Base-by-base conservation (phyloP, 169 alveolate genomes). In the Cryptosporidium meleagridis region DNA sequence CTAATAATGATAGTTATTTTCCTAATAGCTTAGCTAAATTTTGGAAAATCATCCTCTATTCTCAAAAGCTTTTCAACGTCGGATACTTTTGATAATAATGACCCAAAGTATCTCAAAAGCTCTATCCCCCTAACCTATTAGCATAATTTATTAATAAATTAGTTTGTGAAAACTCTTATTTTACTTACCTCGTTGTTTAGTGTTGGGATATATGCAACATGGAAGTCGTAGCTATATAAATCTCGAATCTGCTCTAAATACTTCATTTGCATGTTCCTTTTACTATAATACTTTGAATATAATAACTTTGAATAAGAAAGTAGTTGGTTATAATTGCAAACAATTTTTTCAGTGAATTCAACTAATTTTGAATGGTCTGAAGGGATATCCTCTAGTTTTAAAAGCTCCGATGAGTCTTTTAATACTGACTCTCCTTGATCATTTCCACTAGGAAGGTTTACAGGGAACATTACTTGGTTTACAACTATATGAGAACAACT, bases 401-500 rank as follows among this genome's bases (percentile, higher is more conserved):
- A 70, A 7, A 44, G 23, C 23, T 70, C 85, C 3, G 69, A 51
- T 2, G 85, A 41, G 29, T n/a, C n/a, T 31, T 16, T 48, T 8
- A n/a, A 3, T 1, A 8, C 6, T 3, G 52, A 65, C 12, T 10
- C 23, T 16, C 51, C 51, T n/a, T 37, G 41, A 16, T 21, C 44
- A 10, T 5, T 12, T 73, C 29, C 70, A 14, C 14, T 26, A 8
- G 86, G 70, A 33, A 55, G 59, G 65, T 91, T 95, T 41, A 96
- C 95, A 52, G 98, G 98, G 84, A 97, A 96, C 80, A 97, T 94
- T 6, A 98, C 99, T 92, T 98, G 98, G 92, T 98, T 98, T 29
- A 98, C 98, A 53, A 98, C 97, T 48, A 98, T 97, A 91, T 98
- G 96, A 52, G 97, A 96, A 84, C 99, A 97, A 91, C 97, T 99